A percentile compares a stretch with the other conserved stretches of the same genome.
Conservation (phyloP, 768 basidiomycete genomes). For the Panaeolus cyanescens region DNA sequence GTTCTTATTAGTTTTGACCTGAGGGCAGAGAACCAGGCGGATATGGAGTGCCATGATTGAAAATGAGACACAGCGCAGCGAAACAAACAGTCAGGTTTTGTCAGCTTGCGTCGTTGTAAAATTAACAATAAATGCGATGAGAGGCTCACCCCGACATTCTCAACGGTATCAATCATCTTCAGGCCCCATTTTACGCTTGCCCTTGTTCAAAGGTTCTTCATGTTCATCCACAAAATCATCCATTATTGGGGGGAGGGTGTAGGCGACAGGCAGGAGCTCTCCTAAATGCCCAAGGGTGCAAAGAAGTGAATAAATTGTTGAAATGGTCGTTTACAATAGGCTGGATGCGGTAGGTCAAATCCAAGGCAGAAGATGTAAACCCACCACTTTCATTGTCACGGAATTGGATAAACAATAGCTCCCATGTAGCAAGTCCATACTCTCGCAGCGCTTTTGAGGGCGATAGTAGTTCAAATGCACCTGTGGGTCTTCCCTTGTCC, state of each 20-base stretch:
- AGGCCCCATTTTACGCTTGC: slow-evolving; percentile 59
- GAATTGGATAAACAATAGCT: slow-evolving; percentile 68
- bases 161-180: slow-evolving; percentile 25
- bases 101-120: no score
- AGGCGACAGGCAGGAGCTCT: slow-evolving; percentile 58
- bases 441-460: slow-evolving; percentile 44
- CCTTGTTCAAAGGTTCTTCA: slow-evolving; percentile 43
- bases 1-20: no score
- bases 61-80: no score
- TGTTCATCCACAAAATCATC: slow-evolving; percentile 60
- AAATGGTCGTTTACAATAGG: neutral
- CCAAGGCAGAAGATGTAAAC: slow-evolving; percentile 24
- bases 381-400: slow-evolving; percentile 59
- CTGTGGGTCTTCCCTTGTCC: slow-evolving; percentile 52
- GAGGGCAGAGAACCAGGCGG: no score
- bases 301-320: slow-evolving; percentile 12
- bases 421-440: slow-evolving; percentile 62
- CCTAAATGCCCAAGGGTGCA: slow-evolving; percentile 38
- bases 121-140: slow-evolving; percentile 4
- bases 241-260: slow-evolving; percentile 55
- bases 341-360: neutral
- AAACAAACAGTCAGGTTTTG: no score
- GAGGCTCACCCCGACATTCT: slow-evolving; percentile 13
- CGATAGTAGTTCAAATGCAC: slow-evolving; percentile 56
- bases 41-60: no score